Base-by-base conservation (phyloP, 768 basidiomycete species). In the Steccherinum ochraceum region DNA sequence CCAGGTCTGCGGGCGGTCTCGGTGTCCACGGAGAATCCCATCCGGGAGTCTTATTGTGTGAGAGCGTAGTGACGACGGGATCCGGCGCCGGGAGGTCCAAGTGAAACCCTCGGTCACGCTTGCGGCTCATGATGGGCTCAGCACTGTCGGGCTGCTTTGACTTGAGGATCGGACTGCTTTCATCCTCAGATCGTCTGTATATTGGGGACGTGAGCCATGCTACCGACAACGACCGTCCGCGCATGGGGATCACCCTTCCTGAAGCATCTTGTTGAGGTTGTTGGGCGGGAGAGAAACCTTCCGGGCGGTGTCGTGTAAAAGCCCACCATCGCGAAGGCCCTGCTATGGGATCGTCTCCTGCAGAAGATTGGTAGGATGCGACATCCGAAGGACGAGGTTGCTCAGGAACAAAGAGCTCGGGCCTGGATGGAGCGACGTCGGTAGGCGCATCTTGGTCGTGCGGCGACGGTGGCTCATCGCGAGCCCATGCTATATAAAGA, bases 391-490 rank as follows among this genome's bases (percentile, higher is more conserved):
- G 72, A 12, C 73, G 74, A 35, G 71, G 61, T 26, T 75, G 72
- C 49, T 68, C 16, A 58, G 30, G 62, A 58, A 41, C 64, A 68
- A 58, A 19, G 62, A 16, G 62, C 51, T 25, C 63, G 53, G 16
- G 62, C 60, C 53, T 59, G 27, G 56, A 61, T n/a, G n/a, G n/a
- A n/a, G n/a, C n/a, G n/a, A n/a, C n/a, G n/a, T n/a, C n/a, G 4
- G 60, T 56, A 24, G 72, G 73, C 45, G 80, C 75, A 40, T 61
- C 61, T 25, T 64, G 58, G 41, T 75, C 75, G 2, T 69, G 77
- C 1, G 87, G 86, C 0, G 87, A 89, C 3, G 86, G 86, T 3
- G 87, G 87, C 61, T 92, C 89, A 62, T 91, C 84, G 57, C 78
- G 74, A 3, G 89, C 89, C 89, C 89, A 92, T 45, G 89, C 89